Base-by-base conservation (phyloP, 2,329 filamentous ascomycete genomes). In the Botrytis sinoallii region DNA sequence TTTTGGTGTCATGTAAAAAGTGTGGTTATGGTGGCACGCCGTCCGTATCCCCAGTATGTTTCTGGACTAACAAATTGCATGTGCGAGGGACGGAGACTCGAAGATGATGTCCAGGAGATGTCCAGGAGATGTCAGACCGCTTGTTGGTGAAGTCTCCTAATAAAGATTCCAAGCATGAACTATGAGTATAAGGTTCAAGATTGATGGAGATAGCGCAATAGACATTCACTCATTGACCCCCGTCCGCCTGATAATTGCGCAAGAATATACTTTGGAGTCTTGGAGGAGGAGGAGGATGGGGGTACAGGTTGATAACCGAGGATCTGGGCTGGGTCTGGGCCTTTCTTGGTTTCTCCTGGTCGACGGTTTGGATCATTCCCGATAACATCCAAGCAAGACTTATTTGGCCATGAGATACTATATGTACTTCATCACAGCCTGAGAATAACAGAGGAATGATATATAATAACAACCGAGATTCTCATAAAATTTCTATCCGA, bases 121-220 rank as follows among this genome's bases (percentile, higher is more conserved):
- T n/a, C 48, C 48, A 52, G 48, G 12, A n/a, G 46, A 55, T 68
- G 20, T 46, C 46, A 68, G 65, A 68, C 65, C 65, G 65, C 46
- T 68, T 46, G 66, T 69, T 57, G 66, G 40, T 32, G 48, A 42
- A 42, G n/a, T 22, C 25, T 65, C 14, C 29, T 8, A 12, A 32
- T 8, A 12, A 32, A 32, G n/a, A 40, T 22, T 22, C 16, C n/a
- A 32, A 20, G 38, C 29, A 14, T n/a, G 48, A 52, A n/a, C 48
- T 52, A 65, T 65, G 4, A 20, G 8, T 18, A 40, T 29, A n/a
- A 42, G 35, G 66, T 66, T 46, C 42, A 59, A 29, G 66, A 29
- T 42, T 52, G 29, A 69, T 42, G 66, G 16, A 20, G 18, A 46
- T 32, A 29, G 42, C n/a, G 61, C 38, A 29, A 65, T 46, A 46